These are phyloP conservation scores for Pseudoscleropodium purum DNA, from an alignment of 225 moss, liverwort and hornwort species.

Conservation along the genomic window DNA sequence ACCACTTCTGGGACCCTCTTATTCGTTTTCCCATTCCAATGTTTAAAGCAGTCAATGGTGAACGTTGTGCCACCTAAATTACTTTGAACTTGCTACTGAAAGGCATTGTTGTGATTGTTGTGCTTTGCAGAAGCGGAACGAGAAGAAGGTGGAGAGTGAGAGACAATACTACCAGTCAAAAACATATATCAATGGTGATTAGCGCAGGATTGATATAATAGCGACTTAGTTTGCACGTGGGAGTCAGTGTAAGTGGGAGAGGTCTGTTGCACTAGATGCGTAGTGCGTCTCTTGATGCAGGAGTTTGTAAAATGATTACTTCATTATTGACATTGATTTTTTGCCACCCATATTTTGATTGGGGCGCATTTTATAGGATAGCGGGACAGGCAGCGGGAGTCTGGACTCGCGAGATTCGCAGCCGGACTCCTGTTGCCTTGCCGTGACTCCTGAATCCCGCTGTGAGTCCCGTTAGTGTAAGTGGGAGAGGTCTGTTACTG, in stretches of 20 bases:
- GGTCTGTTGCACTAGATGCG: not conserved
- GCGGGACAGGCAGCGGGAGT: not conserved
- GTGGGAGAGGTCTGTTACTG: slow-evolving; percentile 10
- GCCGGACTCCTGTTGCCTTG: not conserved
- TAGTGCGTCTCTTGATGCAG: not conserved
- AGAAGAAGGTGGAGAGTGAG: slow-evolving; percentile 87
- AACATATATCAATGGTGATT: slow-evolving; percentile 83
- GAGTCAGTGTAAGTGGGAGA: slow-evolving; percentile 23
- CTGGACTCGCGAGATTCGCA: not conserved
- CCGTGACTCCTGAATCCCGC: not conserved
- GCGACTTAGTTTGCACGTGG: slow-evolving; percentile 17
- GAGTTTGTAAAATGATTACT: slow-evolving; percentile 16
- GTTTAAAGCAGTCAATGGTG: not conserved
- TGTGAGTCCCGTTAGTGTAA: not conserved
- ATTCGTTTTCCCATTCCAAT: not conserved
- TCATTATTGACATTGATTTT: slow-evolving; percentile 6
- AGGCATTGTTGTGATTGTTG: not conserved
- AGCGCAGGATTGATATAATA: not conserved
- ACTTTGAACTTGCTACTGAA: not conserved
- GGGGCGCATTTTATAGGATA: not conserved
- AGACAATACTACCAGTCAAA: slow-evolving; percentile 87
- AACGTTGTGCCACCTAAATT: not conserved
- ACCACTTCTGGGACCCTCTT: not conserved
- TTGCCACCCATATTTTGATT: not conserved
- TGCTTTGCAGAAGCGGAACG: slow-evolving; percentile 71